phyloP scores from a whole-genome alignment of 108 stramenopile species.

The Fragilariopsis cylindrus region DNA sequence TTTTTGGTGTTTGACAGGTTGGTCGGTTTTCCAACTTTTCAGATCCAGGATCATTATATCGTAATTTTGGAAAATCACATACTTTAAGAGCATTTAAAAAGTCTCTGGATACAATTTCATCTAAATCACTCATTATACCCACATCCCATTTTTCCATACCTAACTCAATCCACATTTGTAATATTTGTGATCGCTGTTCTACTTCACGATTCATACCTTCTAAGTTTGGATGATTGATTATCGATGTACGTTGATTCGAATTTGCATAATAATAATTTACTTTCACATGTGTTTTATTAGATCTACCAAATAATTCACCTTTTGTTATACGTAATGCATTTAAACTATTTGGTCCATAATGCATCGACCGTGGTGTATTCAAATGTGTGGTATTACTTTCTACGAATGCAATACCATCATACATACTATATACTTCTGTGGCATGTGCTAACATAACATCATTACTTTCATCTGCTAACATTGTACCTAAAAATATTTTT shows the following conservation, averaged over 20 bases:
- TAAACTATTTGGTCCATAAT: not conserved
- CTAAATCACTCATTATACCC: slow-evolving; percentile 51
- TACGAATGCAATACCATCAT: slow-evolving; percentile 47
- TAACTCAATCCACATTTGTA: slow-evolving; percentile 48
- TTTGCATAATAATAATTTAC: not conserved
- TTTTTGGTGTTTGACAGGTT: slow-evolving; percentile 14
- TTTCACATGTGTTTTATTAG: slow-evolving; percentile 4
- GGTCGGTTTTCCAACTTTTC: not conserved
- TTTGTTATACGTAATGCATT: not conserved
- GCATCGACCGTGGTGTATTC: slow-evolving; percentile 17
- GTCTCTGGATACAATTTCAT: slow-evolving; percentile 60
- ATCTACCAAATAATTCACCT: slow-evolving; percentile 1
- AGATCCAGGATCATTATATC: not conserved
- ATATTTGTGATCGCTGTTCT: slow-evolving; percentile 47
- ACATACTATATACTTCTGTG: slow-evolving; percentile 52
- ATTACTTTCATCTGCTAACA: slow-evolving; percentile 51
- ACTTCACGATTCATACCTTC: slow-evolving; percentile 21
- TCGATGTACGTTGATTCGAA: no score
- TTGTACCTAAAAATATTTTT: slow-evolving; percentile 27
- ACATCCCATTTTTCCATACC: slow-evolving; percentile 62
- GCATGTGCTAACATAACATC: slow-evolving; percentile 39
- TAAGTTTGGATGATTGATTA: slow-evolving; percentile 2
- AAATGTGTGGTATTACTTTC: slow-evolving; percentile 60
- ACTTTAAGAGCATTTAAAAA: slow-evolving; percentile 56
- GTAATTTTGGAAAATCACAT: slow-evolving; percentile 39